Evolutionary conservation across 2,329 filamentous ascomycete species (phyloP), one percentile per base, ranked within the genome.

Genomic region (Akanthomyces lecanii): DNA sequence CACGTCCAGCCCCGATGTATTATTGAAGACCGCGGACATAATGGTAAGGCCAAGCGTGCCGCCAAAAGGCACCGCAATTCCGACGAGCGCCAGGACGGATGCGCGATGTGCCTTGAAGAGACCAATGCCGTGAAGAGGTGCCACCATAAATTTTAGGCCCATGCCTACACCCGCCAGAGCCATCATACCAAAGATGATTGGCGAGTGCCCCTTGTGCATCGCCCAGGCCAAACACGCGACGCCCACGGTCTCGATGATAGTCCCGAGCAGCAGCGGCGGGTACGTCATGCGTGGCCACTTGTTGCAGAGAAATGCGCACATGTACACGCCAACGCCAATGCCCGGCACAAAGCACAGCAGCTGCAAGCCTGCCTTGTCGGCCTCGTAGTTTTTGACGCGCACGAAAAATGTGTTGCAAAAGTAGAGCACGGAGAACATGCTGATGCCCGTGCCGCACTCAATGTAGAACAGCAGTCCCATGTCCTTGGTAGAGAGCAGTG

Each of bases 21-120:
- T 90, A 69, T 89, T 88, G 72, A 89, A 89, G 1, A 90, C 86
- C 10, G 83, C 81, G 16, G 85, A 82, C 87, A 90, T 89, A 68
- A 90, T 80, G 0, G 87, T 88, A 52, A 89, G 77, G 0, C 82
- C 83, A 3, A 90, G 72, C 0, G 86, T 89, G 14, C 88, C 87
- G 4, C 88, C 87, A 28, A 90, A 82, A 0, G 85, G 84, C 18
- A 83, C 64, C 2, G 85, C 80, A 60, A 90, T 84, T 0, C 81
- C 78, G 71, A 88, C 80, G 11, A 90, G 70, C 0, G 82, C 85
- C 62, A 87, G 81, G 4, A 89, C 83, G 0, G 82, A 77, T 0
- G 87, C 81, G 14, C 88, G 82, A 33, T 81, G 74, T 4, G 79
- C 72, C 0, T 83, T 84, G 72, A 87, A 89, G 64, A 86, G 81